phyloP scores from a whole-genome alignment of 257 asterid genomes.

The Cruciata laevipes region DNA sequence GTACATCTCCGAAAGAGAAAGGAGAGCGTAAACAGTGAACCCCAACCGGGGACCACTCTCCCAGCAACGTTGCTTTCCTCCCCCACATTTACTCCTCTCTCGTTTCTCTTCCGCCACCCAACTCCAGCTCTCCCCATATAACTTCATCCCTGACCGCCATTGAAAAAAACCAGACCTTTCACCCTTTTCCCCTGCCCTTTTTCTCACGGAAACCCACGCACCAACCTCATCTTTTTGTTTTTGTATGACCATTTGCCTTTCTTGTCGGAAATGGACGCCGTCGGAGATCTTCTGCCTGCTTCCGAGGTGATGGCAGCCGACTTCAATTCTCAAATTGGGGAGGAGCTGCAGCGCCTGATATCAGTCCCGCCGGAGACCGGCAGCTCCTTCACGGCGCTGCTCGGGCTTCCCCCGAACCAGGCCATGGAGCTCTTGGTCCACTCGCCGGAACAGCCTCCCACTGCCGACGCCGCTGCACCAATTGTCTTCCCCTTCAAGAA shows the following conservation, averaged over 20 bases:
- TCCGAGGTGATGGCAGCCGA: constrained; percentile 24
- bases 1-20: constrained; percentile 5
- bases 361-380: constrained; percentile 34
- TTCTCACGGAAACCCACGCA: background rate
- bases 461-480: constrained; percentile 40
- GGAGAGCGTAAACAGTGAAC: constrained; percentile 7
- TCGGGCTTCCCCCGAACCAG: constrained; percentile 79
- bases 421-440: constrained; percentile 78
- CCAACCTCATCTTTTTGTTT: background rate
- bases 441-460: constrained; percentile 20
- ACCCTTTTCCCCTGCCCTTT: background rate
- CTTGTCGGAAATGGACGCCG: constrained; percentile 24
- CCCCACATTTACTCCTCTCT: constrained; percentile 21
- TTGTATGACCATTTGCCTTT: background rate
- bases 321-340: constrained; percentile 24
- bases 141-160: constrained; percentile 37
- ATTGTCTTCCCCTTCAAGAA: constrained; percentile 54
- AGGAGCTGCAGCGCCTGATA: constrained; percentile 31
- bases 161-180: constrained; percentile 15
- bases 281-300: constrained; percentile 24
- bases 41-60: constrained; percentile 25
- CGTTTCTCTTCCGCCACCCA: constrained; percentile 1
- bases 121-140: constrained; percentile 8
- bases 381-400: constrained; percentile 83
- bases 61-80: constrained; percentile 30